Evolutionary conservation across 495 filamentous ascomycete genomes (phyloP).

Genomic region (Xylaria grammica): DNA sequence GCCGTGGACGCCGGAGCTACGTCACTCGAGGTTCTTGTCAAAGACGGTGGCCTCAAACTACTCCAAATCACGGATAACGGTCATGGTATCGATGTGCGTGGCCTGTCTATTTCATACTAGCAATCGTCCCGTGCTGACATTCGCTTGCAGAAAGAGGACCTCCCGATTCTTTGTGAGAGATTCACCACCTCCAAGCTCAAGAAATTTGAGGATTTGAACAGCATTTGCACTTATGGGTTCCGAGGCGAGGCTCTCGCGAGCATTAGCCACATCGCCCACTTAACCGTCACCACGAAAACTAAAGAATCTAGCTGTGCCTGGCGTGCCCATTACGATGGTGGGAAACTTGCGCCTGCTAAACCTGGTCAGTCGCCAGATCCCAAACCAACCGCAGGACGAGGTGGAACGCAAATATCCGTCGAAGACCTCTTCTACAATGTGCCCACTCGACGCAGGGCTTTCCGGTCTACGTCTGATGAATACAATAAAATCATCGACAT

Average conservation of each 20-base stretch:
- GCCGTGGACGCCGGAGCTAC: slow-evolving; percentile 96
- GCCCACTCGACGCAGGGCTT: slow-evolving; percentile 85
- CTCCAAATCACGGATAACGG: slow-evolving; percentile 99
- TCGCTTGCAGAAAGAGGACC: slow-evolving; percentile 74
- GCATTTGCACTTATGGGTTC: slow-evolving; percentile 95
- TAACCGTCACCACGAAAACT: slow-evolving; percentile 93
- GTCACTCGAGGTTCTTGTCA: slow-evolving; percentile 86
- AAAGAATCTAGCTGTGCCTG: slow-evolving; percentile 88
- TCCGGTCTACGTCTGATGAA: slow-evolving; percentile 90
- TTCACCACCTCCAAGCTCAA: slow-evolving; percentile 98
- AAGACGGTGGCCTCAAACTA: slow-evolving; percentile 95
- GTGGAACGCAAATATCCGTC: slow-evolving; percentile 95
- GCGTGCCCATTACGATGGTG: slow-evolving; percentile 83
- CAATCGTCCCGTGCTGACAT: slow-evolving; percentile 23
- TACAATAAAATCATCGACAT: slow-evolving; percentile 98
- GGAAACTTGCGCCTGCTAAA: slow-evolving; percentile 82
- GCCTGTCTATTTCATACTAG: slow-evolving; percentile 1
- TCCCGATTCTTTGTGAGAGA: slow-evolving; percentile 92
- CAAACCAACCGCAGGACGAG: slow-evolving; percentile 86
- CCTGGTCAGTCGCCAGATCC: slow-evolving; percentile 91
- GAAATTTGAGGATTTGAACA: slow-evolving; percentile 89
- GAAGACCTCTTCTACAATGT: slow-evolving; percentile 98
- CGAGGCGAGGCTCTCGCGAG: slow-evolving; percentile 96
- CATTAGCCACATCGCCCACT: slow-evolving; percentile 97
- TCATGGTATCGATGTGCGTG: slow-evolving; percentile 86